These are phyloP conservation scores for Pythium dissimile DNA, from an alignment of 352 stramenopile species.

Conservation along the genomic window DNA sequence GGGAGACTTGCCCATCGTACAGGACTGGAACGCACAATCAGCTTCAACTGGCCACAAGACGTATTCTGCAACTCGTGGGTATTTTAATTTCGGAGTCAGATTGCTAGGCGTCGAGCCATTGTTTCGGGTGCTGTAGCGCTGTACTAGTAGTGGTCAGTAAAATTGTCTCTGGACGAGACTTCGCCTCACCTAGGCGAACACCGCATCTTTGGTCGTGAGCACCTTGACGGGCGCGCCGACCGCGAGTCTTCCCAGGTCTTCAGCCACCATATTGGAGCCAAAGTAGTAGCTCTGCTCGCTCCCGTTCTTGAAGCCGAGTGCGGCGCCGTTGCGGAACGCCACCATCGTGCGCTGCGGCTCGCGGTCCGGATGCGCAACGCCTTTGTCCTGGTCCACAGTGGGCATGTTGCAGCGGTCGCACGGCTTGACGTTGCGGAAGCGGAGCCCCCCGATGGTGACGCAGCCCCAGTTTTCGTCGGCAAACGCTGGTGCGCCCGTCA, in stretches of 20 bases:
- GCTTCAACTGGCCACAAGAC: no score
- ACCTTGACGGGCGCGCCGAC: constrained; percentile 56
- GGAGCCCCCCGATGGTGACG: constrained; percentile 45
- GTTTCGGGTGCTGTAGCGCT: no score
- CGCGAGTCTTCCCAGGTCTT: constrained; percentile 30
- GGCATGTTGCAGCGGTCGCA: constrained; percentile 76
- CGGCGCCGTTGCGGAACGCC: constrained; percentile 50
- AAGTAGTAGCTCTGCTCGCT: constrained; percentile 65
- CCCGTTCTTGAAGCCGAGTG: constrained; percentile 55
- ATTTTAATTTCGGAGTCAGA: no score
- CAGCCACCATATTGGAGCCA: constrained; percentile 68
- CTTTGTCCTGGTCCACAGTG: constrained; percentile 66
- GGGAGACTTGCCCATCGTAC: no score
- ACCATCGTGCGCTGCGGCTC: constrained; percentile 55
- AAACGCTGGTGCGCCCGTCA: constrained; percentile 59
- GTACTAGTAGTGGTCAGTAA: no score
- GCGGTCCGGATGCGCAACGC: constrained; percentile 35
- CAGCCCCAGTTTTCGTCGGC: constrained; percentile 75
- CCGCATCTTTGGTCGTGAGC: constrained; percentile 57
- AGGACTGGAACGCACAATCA: no score
- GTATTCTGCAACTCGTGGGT: no score
- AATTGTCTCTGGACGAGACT: background rate
- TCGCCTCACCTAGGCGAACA: constrained; percentile 37
- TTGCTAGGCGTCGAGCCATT: no score
- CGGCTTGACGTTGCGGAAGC: constrained; percentile 72